Base-by-base conservation (phyloP, 228 moss, liverwort and hornwort species). In the Sphagnum magellanicum region DNA sequence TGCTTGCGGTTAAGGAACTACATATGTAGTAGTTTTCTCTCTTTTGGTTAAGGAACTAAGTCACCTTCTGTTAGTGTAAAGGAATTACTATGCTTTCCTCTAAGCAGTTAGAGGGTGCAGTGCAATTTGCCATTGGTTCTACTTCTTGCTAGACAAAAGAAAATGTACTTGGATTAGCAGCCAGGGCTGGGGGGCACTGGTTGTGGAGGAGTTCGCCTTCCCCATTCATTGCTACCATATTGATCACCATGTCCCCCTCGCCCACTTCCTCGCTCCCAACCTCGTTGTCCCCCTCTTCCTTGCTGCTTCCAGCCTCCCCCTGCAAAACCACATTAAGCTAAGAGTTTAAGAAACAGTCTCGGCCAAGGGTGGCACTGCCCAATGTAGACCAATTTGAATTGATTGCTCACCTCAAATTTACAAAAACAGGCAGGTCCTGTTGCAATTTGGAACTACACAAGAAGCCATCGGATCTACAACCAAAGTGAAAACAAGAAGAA, bases 181-280 rank as follows among this genome's bases (percentile, higher is more conserved):
- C 73, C 73, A 51, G 74, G 53, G 49, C 59, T 59, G 60, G 65
- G 68, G 15, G 74, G 62, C n/a, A 74, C 63, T n/a, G 74, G 74
- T 53, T 63, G 74, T 13, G 66, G 66, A 5, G 66, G 66, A 8
- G 63, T 16, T 63, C 48, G 52, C 78, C 68, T 79, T 60, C 71
- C 74, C 72, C 79, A 81, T 73, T 69, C 73, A 68, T 71, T 70
- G 61, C 63, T 52, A 15, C 66, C 74, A 67, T 66, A 72, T 2
- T 66, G 65, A 14, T 64, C 72, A 10, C 50, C 76, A 48, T 70
- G 78, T 0, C 65, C 79, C 46, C 71, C 69, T 68, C 71, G 46
- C 17, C 67, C 66, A 14, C 60, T 59, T 16, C 61, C 48, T 5
- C 51, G 65, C 4, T 67, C 66, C 3, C 50, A 60, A 51, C 63